Base-by-base conservation (phyloP, 2,329 filamentous ascomycete genomes). In the Sarocladium kiliense region DNA sequence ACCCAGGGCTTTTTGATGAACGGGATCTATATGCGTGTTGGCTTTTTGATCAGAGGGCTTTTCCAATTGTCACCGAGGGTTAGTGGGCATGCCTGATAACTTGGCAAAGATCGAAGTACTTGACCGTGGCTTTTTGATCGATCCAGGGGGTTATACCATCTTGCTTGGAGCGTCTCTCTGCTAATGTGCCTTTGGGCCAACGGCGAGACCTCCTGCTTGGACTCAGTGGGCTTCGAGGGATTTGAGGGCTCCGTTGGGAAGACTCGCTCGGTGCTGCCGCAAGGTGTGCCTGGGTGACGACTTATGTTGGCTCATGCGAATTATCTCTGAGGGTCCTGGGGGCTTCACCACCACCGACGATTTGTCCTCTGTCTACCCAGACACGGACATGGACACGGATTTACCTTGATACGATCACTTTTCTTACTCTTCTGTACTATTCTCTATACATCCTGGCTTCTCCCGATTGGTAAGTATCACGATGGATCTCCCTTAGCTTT, bases 31-130 rank as follows among this genome's bases (percentile, higher is more conserved):
- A 74, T 79, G 77, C 16, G 30, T 32, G 10, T 21, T 21, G 77
- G 77, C 76, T 79, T 79, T 78, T 77, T 76, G 74, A 75, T 75
- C 68, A 69, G 71, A 72, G 78, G 79, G 78, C 76, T 77, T 75
- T 65, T 72, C 60, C 64, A 59, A 67, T 18, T 32, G 44, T 67
- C 65, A 66, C 62, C 64, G 70, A 66, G 69, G 70, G 69, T 70
- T 73, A 62, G 69, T 73, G 70, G 69, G 65, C 63, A 36, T 41
- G 50, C 36, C 50, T 53, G 4, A 37, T 23, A 51, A 53, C 32
- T 53, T 53, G 50, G 50, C 50, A 53, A 53, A 53, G 50, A 53
- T 53, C 50, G 30, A 41, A 53, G 50, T 47, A 53, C 50, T 34
- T 51, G n/a, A 41, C 50, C 23, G 32, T 56, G 58, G 58, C 55